phyloP scores from a whole-genome alignment of 441 rosid species.

The Eruca vesicaria region DNA sequence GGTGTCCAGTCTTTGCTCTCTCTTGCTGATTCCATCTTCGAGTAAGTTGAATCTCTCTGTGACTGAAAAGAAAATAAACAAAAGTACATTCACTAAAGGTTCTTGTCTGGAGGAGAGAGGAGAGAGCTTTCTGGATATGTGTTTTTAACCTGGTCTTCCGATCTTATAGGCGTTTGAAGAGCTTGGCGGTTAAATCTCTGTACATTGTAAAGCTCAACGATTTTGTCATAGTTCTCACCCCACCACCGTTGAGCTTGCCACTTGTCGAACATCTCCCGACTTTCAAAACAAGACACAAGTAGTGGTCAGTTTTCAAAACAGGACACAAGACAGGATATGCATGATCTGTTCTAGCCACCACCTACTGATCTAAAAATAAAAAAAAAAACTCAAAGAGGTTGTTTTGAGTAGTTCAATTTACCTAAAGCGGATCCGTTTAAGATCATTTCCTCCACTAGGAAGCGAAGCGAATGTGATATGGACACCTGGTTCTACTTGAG shows the following conservation, averaged over 20 bases:
- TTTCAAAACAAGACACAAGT: slow-evolving; percentile 35
- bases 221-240: slow-evolving; percentile 95
- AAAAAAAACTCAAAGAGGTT: not conserved
- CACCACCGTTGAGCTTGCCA: slow-evolving; percentile 99
- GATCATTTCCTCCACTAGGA: slow-evolving; percentile 93
- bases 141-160: slow-evolving; percentile 81
- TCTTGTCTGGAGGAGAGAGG: not conserved
- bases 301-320: not conserved
- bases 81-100: not conserved
- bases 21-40: slow-evolving; percentile 71
- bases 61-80: slow-evolving; percentile 14
- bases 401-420: slow-evolving; percentile 28
- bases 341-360: not conserved
- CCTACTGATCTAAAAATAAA: not conserved
- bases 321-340: not conserved
- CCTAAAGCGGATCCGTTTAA: slow-evolving; percentile 96
- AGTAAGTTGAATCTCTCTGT: slow-evolving; percentile 82
- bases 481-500: slow-evolving; percentile 99
- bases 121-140: not conserved
- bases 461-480: slow-evolving; percentile 95
- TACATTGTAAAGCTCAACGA: slow-evolving; percentile 97
- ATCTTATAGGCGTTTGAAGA: slow-evolving; percentile 85
- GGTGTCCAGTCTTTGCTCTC: slow-evolving; percentile 82
- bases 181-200: slow-evolving; percentile 97
- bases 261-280: slow-evolving; percentile 96